Percentiles rank a stretch among this genome's conserved stretches.
These are phyloP conservation scores for Gymnopus androsaceus DNA, from an alignment of 1,284 basidiomycete species.

Conservation along the genomic window DNA sequence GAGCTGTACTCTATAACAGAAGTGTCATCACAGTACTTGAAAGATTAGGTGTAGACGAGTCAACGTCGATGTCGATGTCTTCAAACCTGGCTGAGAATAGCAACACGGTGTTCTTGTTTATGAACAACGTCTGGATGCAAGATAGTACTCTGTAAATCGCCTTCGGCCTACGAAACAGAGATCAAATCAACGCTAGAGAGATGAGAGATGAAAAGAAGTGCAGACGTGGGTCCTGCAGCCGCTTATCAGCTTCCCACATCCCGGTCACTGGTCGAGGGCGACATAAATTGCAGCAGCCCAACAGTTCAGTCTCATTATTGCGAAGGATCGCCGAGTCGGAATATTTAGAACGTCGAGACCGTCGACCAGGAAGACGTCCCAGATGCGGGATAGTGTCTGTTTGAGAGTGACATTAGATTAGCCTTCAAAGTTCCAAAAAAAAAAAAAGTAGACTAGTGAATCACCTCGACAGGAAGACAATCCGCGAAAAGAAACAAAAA, in stretches of 20 bases:
- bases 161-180: slow-evolving; percentile 54
- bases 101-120: slow-evolving; percentile 63
- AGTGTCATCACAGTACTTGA: too few species aligned
- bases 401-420: slow-evolving; percentile 6
- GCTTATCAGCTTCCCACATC: slow-evolving; percentile 89
- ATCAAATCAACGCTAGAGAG: neutral
- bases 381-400: slow-evolving; percentile 85
- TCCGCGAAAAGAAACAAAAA: slow-evolving; percentile 96
- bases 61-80: too few species aligned
- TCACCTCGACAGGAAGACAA: slow-evolving; percentile 91
- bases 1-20: too few species aligned
- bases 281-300: slow-evolving; percentile 87
- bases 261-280: slow-evolving; percentile 84
- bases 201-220: neutral
- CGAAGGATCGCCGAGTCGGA: slow-evolving; percentile 88
- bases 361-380: slow-evolving; percentile 96
- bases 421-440: too few species aligned
- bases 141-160: slow-evolving; percentile 68
- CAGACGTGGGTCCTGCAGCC: slow-evolving; percentile 70
- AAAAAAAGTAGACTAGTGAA: slow-evolving; percentile 24
- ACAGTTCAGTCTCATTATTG: slow-evolving; percentile 79
- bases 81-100: slow-evolving; percentile 44
- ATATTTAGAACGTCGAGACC: slow-evolving; percentile 92
- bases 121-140: slow-evolving; percentile 69
- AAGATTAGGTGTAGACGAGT: too few species aligned